Evolutionary conservation across 805 yeast genomes (phyloP), one percentile per base, ranked within the genome.

Genomic region (Saccharomyces eubayanus): DNA sequence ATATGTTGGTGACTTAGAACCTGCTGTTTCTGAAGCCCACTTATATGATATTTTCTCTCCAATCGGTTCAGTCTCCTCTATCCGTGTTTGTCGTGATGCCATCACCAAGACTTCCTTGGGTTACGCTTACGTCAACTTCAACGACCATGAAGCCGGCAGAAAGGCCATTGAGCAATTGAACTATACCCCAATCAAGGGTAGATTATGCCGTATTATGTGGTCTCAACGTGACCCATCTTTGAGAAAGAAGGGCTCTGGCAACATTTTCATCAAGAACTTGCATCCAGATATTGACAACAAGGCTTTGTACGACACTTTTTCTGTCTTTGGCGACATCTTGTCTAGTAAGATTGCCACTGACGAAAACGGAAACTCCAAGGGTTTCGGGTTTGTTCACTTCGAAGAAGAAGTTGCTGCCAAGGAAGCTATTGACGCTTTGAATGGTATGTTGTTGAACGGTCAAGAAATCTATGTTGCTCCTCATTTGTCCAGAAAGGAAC

Each of bases 141-240:
- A 85, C 78, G 83, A 85, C 74, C 76, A 80, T 63, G 87, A 80
- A 60, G 97, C 94, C 70, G 98, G 96, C 70, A 90, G 85, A 77
- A 84, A 81, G 70, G 99, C 99, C 59, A 79, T 94, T 72, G 96
- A 90, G 72, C 94, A 89, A 76, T 83, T 94, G 76, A 94, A 92
- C 89, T 94, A 94, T 80, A 76, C 90, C 56, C 83, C 83, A 68
- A 84, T 94, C 77, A 91, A 91, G 75, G 97, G 97, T 70, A 89
- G 86, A 70, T 90, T 97, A 68, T 90, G 97, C 78, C 89, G 99
- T 77, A 92, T 94, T 79, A 94, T 94, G 98, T 90, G 98, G 97
- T 90, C 97, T 63, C 98, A 94, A 80, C 89, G 98, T 78, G 98
- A 94, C 74, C 98, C 99, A 61, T 81, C 96, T 58, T 74, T 84